phyloP scores from a whole-genome alignment of 2,329 filamentous ascomycete genomes.

The Endoconidiophora laricicola region DNA sequence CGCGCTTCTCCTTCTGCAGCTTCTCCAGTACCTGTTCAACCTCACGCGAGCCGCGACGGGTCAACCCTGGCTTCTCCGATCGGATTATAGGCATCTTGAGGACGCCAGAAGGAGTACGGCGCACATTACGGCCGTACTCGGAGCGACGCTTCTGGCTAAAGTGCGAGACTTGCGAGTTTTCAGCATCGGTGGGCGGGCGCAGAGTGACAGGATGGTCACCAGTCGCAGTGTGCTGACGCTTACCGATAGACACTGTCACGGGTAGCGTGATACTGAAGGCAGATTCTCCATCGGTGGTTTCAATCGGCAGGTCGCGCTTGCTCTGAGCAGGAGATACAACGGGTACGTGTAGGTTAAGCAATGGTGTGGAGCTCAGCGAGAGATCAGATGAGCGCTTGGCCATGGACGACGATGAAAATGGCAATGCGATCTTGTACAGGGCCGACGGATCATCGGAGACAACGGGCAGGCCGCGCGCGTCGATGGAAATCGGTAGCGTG shows the following conservation, averaged over 20 bases:
- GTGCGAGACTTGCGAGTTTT: conserved; percentile 9
- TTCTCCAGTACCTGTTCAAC: conserved; percentile 8
- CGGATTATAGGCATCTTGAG: conserved; percentile 20
- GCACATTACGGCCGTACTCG: conserved; percentile 4
- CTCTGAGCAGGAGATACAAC: neutral
- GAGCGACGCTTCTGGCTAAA: conserved; percentile 1
- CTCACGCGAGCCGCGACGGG: conserved; percentile 19
- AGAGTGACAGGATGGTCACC: conserved; percentile 6
- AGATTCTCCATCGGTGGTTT: conserved; percentile 1
- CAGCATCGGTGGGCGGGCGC: conserved; percentile 8
- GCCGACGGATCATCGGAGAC: conserved; percentile 8
- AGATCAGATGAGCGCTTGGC: conserved; percentile 2
- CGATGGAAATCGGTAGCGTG: conserved; percentile 11
- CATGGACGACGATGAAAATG: conserved; percentile 2
- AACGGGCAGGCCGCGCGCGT: conserved; percentile 9
- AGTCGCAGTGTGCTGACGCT: conserved; percentile 8
- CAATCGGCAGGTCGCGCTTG: conserved; percentile 3
- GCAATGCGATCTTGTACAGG: conserved; percentile 10
- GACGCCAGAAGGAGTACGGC: conserved; percentile 13
- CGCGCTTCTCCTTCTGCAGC: conserved; percentile 4
- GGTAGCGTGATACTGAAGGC: conserved; percentile 12
- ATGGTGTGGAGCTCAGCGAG: conserved; percentile 1
- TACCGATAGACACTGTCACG: neutral
- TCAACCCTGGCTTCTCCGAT: conserved; percentile 19
- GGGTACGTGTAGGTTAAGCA: conserved; percentile 6